Conservation (phyloP, 106 monocot species). For the Triglochin maritima region DNA sequence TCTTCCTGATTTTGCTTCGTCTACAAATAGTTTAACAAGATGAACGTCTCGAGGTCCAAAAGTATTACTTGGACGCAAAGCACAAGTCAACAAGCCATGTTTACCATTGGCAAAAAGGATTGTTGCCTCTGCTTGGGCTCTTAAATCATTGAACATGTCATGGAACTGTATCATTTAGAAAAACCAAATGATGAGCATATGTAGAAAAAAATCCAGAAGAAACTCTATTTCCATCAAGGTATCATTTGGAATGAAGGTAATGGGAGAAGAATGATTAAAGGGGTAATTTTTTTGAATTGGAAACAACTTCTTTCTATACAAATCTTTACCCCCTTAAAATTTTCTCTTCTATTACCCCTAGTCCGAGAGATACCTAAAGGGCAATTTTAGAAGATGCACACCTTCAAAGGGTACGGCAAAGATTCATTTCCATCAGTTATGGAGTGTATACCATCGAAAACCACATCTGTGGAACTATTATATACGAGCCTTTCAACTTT, state of each 20-base stretch:
- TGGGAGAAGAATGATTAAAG: background rate
- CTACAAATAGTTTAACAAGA: constrained; percentile 45
- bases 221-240: too few species aligned
- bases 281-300: background rate
- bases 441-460: constrained; percentile 38
- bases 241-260: too few species aligned
- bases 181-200: too few species aligned
- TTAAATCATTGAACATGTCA: constrained; percentile 45
- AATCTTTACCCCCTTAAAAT: background rate
- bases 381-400: constrained; percentile 7
- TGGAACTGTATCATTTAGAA: constrained; percentile 33
- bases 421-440: constrained; percentile 40
- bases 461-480: constrained; percentile 65
- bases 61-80: constrained; percentile 48
- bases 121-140: constrained; percentile 64
- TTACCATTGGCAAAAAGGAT: constrained; percentile 45
- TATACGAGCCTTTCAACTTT: constrained; percentile 61
- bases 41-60: constrained; percentile 73
- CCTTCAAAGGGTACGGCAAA: constrained; percentile 52
- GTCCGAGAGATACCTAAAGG: too few species aligned
- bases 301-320: background rate
- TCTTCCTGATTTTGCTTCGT: constrained; percentile 31
- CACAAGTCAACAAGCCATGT: constrained; percentile 63
- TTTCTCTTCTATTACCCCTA: too few species aligned
- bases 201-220: too few species aligned